These are phyloP conservation scores for Phyllosticta citriasiana DNA, from an alignment of 2,329 filamentous ascomycete species.

Conservation along the genomic window DNA sequence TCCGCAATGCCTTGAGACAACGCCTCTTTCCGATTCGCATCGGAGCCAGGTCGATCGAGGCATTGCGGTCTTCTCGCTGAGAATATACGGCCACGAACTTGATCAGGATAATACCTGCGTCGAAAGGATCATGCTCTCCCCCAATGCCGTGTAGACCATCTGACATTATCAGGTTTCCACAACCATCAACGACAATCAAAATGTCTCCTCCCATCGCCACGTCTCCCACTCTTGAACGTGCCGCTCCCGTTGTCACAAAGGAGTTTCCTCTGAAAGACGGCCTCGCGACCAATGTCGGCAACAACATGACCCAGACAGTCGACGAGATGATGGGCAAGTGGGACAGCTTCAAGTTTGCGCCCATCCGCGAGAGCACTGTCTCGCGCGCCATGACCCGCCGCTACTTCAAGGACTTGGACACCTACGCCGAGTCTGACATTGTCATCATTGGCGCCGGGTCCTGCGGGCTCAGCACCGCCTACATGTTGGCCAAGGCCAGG, in stretches of 20 bases:
- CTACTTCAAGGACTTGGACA: conserved; percentile 85
- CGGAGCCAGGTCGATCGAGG: conserved; percentile 8
- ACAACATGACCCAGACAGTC: conserved; percentile 44
- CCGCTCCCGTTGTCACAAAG: conserved; percentile 32
- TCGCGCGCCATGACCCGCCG: conserved; percentile 87
- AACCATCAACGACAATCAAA: conserved; percentile 16
- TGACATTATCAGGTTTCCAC: conserved; percentile 23
- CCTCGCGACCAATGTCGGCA: conserved; percentile 33
- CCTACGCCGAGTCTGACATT: conserved; percentile 83
- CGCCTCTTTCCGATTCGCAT: conserved; percentile 1
- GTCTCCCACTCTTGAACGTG: conserved; percentile 38
- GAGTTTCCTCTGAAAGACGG: conserved; percentile 25
- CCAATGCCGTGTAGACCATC: conserved; percentile 22
- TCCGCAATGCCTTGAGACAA: conserved; percentile 12
- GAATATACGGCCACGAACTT: conserved; percentile 89
- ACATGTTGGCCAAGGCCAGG: conserved; percentile 70
- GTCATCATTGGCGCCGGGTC: conserved; percentile 88
- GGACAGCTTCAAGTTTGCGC: conserved; percentile 71
- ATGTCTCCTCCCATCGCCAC: conserved; percentile 73
- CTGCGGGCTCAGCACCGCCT: conserved; percentile 76
- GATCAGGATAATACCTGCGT: conserved; percentile 98
- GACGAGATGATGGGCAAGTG: conserved; percentile 65
- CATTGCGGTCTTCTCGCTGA: conserved; percentile 47
- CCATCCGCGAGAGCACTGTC: conserved; percentile 86
- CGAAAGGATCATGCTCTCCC: conserved; percentile 87